Base-by-base conservation (phyloP, 108 stramenopile genomes). In the Bacterosira constricta region DNA sequence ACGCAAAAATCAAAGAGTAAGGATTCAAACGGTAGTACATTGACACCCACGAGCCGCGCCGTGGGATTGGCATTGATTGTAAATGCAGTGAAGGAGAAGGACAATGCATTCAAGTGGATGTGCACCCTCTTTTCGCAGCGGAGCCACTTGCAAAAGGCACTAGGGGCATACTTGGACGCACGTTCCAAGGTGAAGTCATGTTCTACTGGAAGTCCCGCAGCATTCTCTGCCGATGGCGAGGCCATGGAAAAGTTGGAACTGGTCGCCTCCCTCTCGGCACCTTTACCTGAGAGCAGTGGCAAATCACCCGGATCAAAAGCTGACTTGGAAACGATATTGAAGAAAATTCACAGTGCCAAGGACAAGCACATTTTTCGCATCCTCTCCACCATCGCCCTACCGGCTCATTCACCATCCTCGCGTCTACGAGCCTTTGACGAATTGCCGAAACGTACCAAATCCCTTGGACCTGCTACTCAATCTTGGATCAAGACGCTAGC, bases 301-400 rank as follows among this genome's bases (percentile, higher is more conserved):
- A 38, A 45, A 50, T 35, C 59, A 53, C 38, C 30, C 54, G 70
- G 53, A 1, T 37, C 62, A 15, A 58, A 56, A 51, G 34, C 63
- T 58, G 73, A 82, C 63, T 57, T 85, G 49, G 73, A 79, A 59
- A 59, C 83, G 29, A 65, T 90, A 9, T 60, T 94, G 45, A 79
- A 84, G 49, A 80, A 80, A 23, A 65, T 95, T 54, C 95, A 96
- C 63, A 49, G 53, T 8, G 85, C 83, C 23, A 84, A 87, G 37
- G 95, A 96, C 78, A 88, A 87, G 68, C 88, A 90, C 64, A 85
- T 96, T 42, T 93, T 96, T 69, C 84, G 86, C 3, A 74, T 93
- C 39, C 70, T 96, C 21, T 78, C 89, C 2, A 83, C 89, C 18
- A 88, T 96, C 69, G 60, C 85, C 0, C 74, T 72, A 32, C 78